Base-by-base conservation (phyloP, 2,329 filamentous ascomycete species). In the Epichloe amarillans region DNA sequence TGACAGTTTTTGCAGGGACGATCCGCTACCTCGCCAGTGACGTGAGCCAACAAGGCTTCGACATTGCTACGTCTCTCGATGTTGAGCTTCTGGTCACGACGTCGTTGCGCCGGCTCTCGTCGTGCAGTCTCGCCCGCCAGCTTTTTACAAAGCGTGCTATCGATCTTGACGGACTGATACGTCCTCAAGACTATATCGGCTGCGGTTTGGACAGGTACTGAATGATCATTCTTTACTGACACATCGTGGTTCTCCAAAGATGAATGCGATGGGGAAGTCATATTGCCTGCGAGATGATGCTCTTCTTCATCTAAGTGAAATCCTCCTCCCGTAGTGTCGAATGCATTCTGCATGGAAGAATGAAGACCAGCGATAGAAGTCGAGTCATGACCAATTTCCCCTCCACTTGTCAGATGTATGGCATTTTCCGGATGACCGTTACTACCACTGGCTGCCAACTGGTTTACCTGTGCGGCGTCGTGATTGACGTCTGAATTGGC, bases 1-100 rank as follows among this genome's bases (percentile, higher is more conserved):
- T 73, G 70, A 60, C 78, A 82, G 61, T 78, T 80, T 62, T 78
- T 77, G 62, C 78, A 82, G 0, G 74, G 67, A n/a, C 68, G 66
- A 0, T 67, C 57, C 0, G 73, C 71, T 35, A 69, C 62, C 30
- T 70, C 66, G 37, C 78, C 78, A 2, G 76, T 73, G 46, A 80
- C 73, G 56, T 80, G 76, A 19, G 74, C 75, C 50, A 81, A 74
- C 39, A 80, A 59, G 0, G 78, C 77, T 60, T 82, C 77, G 43
- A 79, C 76, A 52, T 81, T 82, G 62, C 77, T 79, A 0, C 77
- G 71, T 4, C 78, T 69, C n/a, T 66, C 67, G 10, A 80, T 66
- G 62, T 81, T 80, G 19, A 81, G 71, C 42, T 62, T 62, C 58
- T 79, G 75, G 40, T 77, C 75, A 7, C 70, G 68, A 15, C 75